A percentile compares a stretch with the other conserved stretches of the same genome.
These are phyloP conservation scores for Xylaria castorea DNA, from an alignment of 495 filamentous ascomycete genomes.

Conservation along the genomic window DNA sequence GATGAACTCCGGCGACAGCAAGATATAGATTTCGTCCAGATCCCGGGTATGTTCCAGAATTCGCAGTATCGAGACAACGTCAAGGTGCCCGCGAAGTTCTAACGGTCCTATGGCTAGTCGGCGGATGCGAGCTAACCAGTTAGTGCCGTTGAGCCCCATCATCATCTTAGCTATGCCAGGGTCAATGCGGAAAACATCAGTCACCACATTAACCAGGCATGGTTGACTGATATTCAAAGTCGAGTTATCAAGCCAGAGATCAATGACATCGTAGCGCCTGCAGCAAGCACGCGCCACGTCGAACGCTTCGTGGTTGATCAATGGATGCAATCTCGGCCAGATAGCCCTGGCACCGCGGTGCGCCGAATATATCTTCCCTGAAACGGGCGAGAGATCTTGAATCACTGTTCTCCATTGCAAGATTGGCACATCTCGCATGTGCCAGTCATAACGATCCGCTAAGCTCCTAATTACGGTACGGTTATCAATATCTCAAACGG, in stretches of 20 bases:
- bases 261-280: slow-evolving; percentile 15
- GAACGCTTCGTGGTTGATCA: slow-evolving; percentile 27
- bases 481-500: background rate
- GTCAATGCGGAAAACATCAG: slow-evolving; percentile 25
- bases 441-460: slow-evolving; percentile 21
- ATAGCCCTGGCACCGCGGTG: background rate
- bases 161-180: slow-evolving; percentile 24
- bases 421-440: slow-evolving; percentile 10
- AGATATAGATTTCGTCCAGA: slow-evolving; percentile 27
- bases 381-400: background rate
- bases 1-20: slow-evolving; percentile 13
- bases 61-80: slow-evolving; percentile 7
- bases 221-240: slow-evolving; percentile 23
- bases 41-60: slow-evolving; percentile 22
- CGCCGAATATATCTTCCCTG: slow-evolving; percentile 8
- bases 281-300: slow-evolving; percentile 1
- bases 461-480: slow-evolving; percentile 15
- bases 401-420: slow-evolving; percentile 20
- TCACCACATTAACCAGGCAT: slow-evolving; percentile 10
- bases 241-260: slow-evolving; percentile 26
- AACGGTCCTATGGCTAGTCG: slow-evolving; percentile 23
- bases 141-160: background rate
- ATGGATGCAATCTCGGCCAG: slow-evolving; percentile 23
- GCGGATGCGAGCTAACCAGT: slow-evolving; percentile 24
- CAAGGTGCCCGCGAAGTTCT: background rate